Evolutionary conservation across 805 yeast genomes (phyloP), one percentile per base, ranked within the genome.

Genomic region (Yarrowia sp.): DNA sequence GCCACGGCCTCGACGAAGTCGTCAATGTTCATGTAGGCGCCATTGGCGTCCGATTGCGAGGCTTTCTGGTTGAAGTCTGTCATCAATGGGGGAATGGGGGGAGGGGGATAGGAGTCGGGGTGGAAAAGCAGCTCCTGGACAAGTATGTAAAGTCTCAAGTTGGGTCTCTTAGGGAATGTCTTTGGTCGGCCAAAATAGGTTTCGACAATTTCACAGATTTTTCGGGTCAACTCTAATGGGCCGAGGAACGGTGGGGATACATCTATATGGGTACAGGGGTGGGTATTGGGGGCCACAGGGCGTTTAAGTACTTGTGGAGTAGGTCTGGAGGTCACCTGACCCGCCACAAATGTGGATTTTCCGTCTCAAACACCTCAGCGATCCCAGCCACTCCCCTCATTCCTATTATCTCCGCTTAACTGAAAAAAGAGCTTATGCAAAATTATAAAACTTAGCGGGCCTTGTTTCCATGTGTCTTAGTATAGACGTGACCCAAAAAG

Each of bases 1-100:
- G 82, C 82, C 49, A 83, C 73, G 30, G 85, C 80, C 44, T 76
- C 69, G 33, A 81, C 74, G 68, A 83, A 84, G 71, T 83, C 84
- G 58, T 76, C 78, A 61, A 75, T 76, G 56, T 76, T 76, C 68
- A 82, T 66, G 68, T 36, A 44, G 7, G 53, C 15, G 68, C 46
- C 68, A 14, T 42, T 20, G 34, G 39, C 49, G 44, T 69, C 74
- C 20, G 60, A 34, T 20, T 64, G 24, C 13, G 66, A 34, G 15
- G 68, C 63, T 14, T 65, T 17, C 42, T 66, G 15, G 49, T 2
- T n/a, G 24, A 56, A 65, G 17, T 61, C 66, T n/a, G 66, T 46
- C 66, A 61, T 61, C 3, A n/a, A 15, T n/a, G 15, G 63, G n/a
- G n/a, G 33, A 24, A 30, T 12, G 20, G 64, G 8, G 15, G 24